Base-by-base conservation (phyloP, 306 rosid species). In the Elaeagnus macrophylla region DNA sequence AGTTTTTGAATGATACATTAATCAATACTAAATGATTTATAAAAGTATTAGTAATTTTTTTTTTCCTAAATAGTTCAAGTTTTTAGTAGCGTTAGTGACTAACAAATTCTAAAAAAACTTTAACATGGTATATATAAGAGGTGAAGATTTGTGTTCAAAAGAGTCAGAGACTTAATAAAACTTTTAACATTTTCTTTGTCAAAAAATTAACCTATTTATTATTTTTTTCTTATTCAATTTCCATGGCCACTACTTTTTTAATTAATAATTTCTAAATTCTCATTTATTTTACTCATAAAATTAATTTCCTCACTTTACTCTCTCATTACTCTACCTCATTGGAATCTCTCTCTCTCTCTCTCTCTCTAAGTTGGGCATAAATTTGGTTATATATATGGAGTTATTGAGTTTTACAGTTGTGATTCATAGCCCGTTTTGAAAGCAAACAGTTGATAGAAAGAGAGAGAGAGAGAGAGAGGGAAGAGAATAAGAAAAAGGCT, bases 181-280 rank as follows among this genome's bases (percentile, higher is more conserved):
- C 32, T 25, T 25, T 25, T 0, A 25, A 25, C 2, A 25, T 0
- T 25, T 25, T 25, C 32, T 25, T 25, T 25, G 2, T 25, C 32
- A 25, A 2, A 25, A 25, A 25, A 25, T 25, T 1, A 5, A 25
- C 32, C 32, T 25, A 25, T 0, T 25, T 2, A n/a, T n/a, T n/a
- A n/a, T n/a, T 2, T 25, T 25, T 25, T 25, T 25, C 5, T 25
- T 25, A 25, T 25, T 25, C 4, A 5, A 25, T 68, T 60, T 77
- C 80, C 72, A 70, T 73, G 70, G 67, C 77, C 94, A 75, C 84
- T 75, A 56, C 68, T 60, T 25, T 25, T 25, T n/a, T n/a, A n/a
- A n/a, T n/a, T 25, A 25, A 25, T 25, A 25, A 70, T 68, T 59
- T 49, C 64, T 16, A 13, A 70, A 57, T 36, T 48, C 74, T 18